Conservation (phyloP, 768 basidiomycete genomes). For the Pulveroboletus frians region DNA sequence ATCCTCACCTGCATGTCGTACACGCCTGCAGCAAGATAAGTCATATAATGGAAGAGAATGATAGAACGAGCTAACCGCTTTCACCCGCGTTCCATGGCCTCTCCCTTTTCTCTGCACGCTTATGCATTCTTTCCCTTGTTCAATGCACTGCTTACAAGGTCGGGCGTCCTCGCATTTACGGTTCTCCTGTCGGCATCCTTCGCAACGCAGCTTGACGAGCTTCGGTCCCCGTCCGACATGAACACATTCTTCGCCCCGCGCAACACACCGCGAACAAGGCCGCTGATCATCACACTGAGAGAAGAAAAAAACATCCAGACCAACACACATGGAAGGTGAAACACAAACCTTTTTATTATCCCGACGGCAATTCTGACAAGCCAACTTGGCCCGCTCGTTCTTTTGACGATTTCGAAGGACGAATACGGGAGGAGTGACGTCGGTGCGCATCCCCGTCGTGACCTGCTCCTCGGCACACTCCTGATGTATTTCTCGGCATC, state of each 20-base stretch:
- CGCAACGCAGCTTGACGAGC: conserved; percentile 55
- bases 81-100: conserved; percentile 57
- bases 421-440: conserved; percentile 18
- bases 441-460: conserved; percentile 20
- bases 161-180: conserved; percentile 56
- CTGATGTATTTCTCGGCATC: conserved; percentile 32
- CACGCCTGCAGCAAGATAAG: conserved; percentile 43
- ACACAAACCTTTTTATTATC: conserved; percentile 58
- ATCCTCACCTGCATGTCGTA: conserved; percentile 50
- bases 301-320: background rate
- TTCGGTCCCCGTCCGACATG: conserved; percentile 55
- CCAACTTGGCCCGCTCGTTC: conserved; percentile 52
- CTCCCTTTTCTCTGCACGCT: conserved; percentile 47
- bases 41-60: conserved; percentile 1
- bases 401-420: conserved; percentile 28
- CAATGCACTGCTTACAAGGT: conserved; percentile 50
- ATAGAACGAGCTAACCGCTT: conserved; percentile 42
- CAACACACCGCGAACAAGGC: conserved; percentile 56
- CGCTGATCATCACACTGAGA: conserved; percentile 57
- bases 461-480: conserved; percentile 45
- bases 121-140: conserved; percentile 44
- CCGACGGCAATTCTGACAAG: conserved; percentile 55
- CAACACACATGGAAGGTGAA: background rate
- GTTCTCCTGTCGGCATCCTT: conserved; percentile 50
- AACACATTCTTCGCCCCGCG: conserved; percentile 50